These are phyloP conservation scores for Crassisporium funariophilum DNA, from an alignment of 768 basidiomycete species.

Conservation along the genomic window DNA sequence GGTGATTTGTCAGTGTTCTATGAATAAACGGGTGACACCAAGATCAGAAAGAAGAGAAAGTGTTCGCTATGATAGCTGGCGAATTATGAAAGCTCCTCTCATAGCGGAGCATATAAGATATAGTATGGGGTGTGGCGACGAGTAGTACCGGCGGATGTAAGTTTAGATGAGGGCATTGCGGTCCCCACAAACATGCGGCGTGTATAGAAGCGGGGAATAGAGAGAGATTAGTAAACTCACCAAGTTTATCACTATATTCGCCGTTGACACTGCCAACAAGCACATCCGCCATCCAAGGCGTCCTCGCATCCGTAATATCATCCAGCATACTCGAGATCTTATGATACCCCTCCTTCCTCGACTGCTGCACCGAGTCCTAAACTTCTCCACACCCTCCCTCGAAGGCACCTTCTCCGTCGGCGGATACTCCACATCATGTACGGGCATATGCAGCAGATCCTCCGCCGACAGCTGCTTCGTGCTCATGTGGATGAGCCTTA, in stretches of 20 bases:
- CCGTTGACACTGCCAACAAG: conserved; percentile 64
- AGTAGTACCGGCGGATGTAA: too few relatives aligned
- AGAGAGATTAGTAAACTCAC: conserved; percentile 63
- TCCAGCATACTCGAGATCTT: conserved; percentile 75
- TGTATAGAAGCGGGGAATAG: conserved; percentile 6
- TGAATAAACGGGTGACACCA: not conserved
- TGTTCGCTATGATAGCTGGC: too few relatives aligned
- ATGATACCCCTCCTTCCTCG: conserved; percentile 65
- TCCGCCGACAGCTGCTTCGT: conserved; percentile 29
- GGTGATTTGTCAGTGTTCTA: conserved; percentile 9
- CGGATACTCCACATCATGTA: conserved; percentile 51
- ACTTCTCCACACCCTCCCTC: conserved; percentile 58
- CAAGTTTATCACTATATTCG: conserved; percentile 72
- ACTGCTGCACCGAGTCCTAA: conserved; percentile 53
- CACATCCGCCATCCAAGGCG: conserved; percentile 79
- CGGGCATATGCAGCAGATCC: conserved; percentile 32
- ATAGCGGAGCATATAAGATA: too few relatives aligned
- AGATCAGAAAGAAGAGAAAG: conserved; percentile 5
- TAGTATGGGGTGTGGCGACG: too few relatives aligned
- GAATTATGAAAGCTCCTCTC: conserved; percentile 7
- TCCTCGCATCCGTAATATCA: conserved; percentile 62
- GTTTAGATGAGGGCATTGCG: too few relatives aligned
- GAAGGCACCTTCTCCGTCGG: conserved; percentile 49
- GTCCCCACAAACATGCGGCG: not conserved
- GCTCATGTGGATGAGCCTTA: conserved; percentile 48